phyloP scores from a whole-genome alignment of 2,329 filamentous ascomycete genomes.

The Beauveria caledonica region DNA sequence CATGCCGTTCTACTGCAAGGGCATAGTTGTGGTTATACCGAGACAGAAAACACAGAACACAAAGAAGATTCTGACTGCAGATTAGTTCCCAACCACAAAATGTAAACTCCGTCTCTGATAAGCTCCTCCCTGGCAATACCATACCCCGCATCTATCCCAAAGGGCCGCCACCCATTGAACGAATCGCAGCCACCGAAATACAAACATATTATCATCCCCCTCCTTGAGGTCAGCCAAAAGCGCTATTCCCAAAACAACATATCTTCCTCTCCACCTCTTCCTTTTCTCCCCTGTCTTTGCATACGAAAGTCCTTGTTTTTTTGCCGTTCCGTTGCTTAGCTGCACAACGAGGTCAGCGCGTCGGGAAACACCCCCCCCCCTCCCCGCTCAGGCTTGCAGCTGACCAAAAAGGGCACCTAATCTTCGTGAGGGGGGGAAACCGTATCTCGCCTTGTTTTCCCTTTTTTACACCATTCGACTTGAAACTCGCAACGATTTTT shows the following conservation, averaged over 20 bases:
- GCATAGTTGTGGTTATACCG: too few species aligned
- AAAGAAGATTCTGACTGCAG: too few species aligned
- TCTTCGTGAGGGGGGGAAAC: not conserved
- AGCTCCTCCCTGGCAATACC: not conserved
- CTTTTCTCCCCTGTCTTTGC: not conserved
- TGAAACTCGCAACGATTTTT: too few species aligned
- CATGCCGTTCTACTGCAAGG: too few species aligned
- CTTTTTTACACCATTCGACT: not conserved
- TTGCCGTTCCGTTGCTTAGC: not conserved
- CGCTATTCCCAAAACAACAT: not conserved
- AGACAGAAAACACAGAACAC: too few species aligned
- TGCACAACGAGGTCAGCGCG: not conserved
- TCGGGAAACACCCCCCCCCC: too few species aligned
- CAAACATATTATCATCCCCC: not conserved
- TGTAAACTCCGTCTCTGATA: not conserved
- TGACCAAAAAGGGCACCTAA: not conserved
- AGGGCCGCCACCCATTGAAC: not conserved
- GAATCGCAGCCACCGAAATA: constrained; percentile 3
- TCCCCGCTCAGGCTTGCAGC: constrained; percentile 3
- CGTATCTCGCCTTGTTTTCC: not conserved
- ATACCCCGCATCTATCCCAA: not conserved
- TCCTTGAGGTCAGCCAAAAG: not conserved
- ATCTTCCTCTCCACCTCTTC: not conserved
- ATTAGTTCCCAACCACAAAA: too few species aligned
- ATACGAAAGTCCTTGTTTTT: too few species aligned